Evolutionary conservation across 148 eudicot genomes (phyloP), one percentile per base, ranked within the genome.

Genomic region (Heliamphora exappendiculata): DNA sequence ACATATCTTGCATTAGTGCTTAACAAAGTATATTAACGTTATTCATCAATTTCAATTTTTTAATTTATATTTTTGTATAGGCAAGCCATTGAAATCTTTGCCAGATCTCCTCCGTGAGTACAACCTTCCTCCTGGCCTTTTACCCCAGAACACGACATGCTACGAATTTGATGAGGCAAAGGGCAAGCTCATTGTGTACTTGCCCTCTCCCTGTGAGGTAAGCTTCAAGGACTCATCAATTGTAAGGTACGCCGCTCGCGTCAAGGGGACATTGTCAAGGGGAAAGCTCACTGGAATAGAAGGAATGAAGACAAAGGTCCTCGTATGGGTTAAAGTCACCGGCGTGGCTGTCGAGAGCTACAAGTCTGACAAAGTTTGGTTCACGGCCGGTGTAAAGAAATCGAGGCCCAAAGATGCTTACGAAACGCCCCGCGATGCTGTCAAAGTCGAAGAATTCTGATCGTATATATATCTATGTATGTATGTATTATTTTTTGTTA

Each of bases 271-370:
- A 67, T 60, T 93, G n/a, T 79, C 85, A 0, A 85, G 93, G 80
- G 98, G 98, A 20, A 93, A 93, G 79, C 84, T 93, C 76, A 88
- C 81, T 70, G 85, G 89, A 16, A 82, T 93, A 45, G 98, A 93
- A 74, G 98, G 98, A 37, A 90, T 93, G 86, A 93, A 91, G 83
- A 93, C 97, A 12, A 93, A 91, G 88, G 88, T 90, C 47, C 72
- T 93, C 0, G 94, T 93, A 6, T 93, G 98, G 97, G 93, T 88
- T 34, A 93, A 93, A 80, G 88, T 93, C 65, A 91, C 94, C 2
- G 76, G 84, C 45, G 80, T 91, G 54, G 84, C 85, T 24, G 81
- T 91, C 11, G 98, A 93, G 75, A 93, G 94, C 74, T 75, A 78
- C 76, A 90, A 86, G 75, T 90, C 94, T 0, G 98, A 91, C 55